phyloP scores from a whole-genome alignment of 257 asterid species.

The Primulina tabacum region DNA sequence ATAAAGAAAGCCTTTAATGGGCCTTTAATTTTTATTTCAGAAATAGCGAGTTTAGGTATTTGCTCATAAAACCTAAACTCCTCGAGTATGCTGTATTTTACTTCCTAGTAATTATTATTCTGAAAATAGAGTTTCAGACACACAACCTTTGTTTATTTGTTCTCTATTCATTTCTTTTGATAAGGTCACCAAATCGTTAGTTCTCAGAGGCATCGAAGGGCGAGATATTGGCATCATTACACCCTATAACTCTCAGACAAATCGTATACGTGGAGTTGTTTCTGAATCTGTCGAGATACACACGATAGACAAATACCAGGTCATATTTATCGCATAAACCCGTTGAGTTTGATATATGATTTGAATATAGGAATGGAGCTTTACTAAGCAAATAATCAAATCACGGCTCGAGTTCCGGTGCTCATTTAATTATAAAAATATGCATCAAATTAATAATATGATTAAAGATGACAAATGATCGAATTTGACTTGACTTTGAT shows the following conservation, averaged over 20 bases:
- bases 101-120: not conserved
- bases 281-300: conserved; percentile 77
- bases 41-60: no score
- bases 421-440: no score
- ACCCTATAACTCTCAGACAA: conserved; percentile 87
- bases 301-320: conserved; percentile 98
- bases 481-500: no score
- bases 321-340: conserved; percentile 29
- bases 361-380: no score
- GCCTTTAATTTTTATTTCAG: no score
- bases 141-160: no score
- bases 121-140: not conserved
- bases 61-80: not conserved
- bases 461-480: no score
- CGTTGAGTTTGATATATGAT: no score
- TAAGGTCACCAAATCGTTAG: conserved; percentile 53
- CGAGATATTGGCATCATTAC: conserved; percentile 85
- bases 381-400: no score
- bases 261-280: conserved; percentile 60
- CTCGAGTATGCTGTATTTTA: not conserved
- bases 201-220: conserved; percentile 62
- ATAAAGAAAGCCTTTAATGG: no score
- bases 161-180: conserved; percentile 21
- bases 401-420: no score
- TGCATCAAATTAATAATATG: no score